Evolutionary conservation across 1,284 basidiomycete species (phyloP).

Genomic region (Pseudomicrostroma phylloplanum): DNA sequence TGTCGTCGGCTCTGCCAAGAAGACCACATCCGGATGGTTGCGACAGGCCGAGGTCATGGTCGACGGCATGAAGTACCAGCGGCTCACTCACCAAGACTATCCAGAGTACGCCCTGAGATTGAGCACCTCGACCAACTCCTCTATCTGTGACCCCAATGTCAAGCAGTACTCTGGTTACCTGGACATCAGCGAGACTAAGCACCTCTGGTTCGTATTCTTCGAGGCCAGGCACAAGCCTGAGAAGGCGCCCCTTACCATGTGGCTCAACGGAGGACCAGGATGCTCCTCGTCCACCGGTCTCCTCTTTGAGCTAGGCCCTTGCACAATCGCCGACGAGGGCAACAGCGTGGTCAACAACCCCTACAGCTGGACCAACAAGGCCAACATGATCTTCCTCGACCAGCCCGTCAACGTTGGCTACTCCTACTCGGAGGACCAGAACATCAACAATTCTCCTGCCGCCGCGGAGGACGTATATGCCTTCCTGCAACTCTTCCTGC

Average conservation of each 20-base stretch:
- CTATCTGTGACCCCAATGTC: constrained; percentile 71
- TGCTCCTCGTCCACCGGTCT: constrained; percentile 52
- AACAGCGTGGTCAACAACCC: constrained; percentile 56
- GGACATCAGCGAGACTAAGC: constrained; percentile 75
- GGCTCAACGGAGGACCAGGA: constrained; percentile 79
- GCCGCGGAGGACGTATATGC: constrained; percentile 80
- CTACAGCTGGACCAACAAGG: constrained; percentile 71
- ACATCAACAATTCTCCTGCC: constrained; percentile 66
- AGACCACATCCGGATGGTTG: constrained; percentile 27
- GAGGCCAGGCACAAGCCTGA: constrained; percentile 68
- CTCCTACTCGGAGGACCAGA: constrained; percentile 68
- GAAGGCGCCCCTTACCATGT: constrained; percentile 73
- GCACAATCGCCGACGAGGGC: constrained; percentile 65
- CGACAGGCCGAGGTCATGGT: constrained; percentile 52
- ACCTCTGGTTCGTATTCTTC: constrained; percentile 84
- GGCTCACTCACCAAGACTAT: constrained; percentile 68
- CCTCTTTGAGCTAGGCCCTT: constrained; percentile 84
- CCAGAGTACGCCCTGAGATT: constrained; percentile 65
- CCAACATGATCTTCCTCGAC: constrained; percentile 68
- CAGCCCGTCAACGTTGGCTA: constrained; percentile 75
- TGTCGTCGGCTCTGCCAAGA: constrained; percentile 24
- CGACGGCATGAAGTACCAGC: constrained; percentile 55
- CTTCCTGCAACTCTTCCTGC: constrained; percentile 80
- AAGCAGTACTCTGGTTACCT: constrained; percentile 78
- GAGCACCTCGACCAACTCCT: constrained; percentile 49